phyloP scores from a whole-genome alignment of 257 asterid genomes.

The Eustoma russellianum region DNA sequence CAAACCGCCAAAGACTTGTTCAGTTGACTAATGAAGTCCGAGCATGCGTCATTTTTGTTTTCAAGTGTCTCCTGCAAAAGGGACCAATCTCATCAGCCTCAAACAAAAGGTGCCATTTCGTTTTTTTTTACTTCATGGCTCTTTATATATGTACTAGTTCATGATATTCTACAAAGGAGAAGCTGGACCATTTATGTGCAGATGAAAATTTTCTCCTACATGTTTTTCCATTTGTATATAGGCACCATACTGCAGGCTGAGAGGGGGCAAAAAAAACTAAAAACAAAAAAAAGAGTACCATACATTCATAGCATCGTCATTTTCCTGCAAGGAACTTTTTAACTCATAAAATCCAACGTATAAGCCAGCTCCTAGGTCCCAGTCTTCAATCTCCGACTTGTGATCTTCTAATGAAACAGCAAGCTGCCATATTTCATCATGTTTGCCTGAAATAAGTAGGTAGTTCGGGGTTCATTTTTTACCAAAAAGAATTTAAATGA shows the following conservation, averaged over 20 bases:
- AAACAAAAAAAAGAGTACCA: slow-evolving; percentile 24
- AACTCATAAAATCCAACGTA: slow-evolving; percentile 61
- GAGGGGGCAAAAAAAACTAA: too few relatives aligned
- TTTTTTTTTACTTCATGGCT: not conserved
- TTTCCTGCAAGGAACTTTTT: slow-evolving; percentile 62
- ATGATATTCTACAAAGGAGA: too few relatives aligned
- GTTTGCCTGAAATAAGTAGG: too few relatives aligned
- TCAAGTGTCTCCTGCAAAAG: slow-evolving; percentile 62
- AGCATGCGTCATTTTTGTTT: slow-evolving; percentile 51
- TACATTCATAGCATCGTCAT: slow-evolving; percentile 44
- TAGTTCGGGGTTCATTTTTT: too few relatives aligned
- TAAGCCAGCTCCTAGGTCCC: slow-evolving; percentile 96
- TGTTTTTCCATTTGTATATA: not conserved
- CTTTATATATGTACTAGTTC: too few relatives aligned
- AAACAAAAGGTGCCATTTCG: not conserved
- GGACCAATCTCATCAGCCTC: slow-evolving; percentile 11
- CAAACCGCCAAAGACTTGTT: slow-evolving; percentile 73
- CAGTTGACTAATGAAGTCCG: slow-evolving; percentile 53
- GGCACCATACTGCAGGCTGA: too few relatives aligned
- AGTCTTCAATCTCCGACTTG: slow-evolving; percentile 82
- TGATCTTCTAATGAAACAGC: slow-evolving; percentile 81
- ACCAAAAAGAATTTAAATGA: not conserved
- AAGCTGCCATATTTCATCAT: too few relatives aligned
- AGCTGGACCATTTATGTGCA: too few relatives aligned
- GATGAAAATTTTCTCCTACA: not conserved